Conservation (phyloP, 2,329 filamentous ascomycete species). For the Trichoderma pleuroti region DNA sequence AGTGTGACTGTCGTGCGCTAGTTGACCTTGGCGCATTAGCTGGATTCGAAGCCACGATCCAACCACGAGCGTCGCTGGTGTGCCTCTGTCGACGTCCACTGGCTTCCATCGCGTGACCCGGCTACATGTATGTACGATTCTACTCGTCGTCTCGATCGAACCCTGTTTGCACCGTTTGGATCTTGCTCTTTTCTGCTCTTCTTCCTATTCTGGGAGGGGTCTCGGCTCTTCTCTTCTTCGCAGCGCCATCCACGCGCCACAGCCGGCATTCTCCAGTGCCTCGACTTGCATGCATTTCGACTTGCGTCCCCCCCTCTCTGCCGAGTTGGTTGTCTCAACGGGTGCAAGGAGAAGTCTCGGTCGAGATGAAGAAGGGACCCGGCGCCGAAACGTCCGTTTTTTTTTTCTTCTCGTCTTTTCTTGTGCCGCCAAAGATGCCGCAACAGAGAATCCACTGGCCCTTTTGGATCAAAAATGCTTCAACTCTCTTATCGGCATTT, state of each 20-base stretch:
- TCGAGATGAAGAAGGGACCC: constrained; percentile 5
- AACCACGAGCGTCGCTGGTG: neutral
- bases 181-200: neutral
- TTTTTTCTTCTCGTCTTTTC: neutral
- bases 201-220: neutral
- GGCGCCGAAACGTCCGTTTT: constrained; percentile 10
- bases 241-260: neutral
- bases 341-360: neutral
- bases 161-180: neutral
- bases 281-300: neutral
- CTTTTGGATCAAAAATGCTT: neutral
- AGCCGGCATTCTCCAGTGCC: neutral
- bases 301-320: neutral
- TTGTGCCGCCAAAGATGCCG: neutral
- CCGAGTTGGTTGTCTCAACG: neutral
- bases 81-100: neutral
- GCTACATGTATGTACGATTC: neutral
- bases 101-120: constrained; percentile 9
- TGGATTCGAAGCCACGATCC: constrained; percentile 14
- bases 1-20: constrained; percentile 12
- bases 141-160: neutral
- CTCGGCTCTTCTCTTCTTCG: neutral
- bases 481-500: constrained; percentile 16
- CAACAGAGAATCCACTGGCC: neutral
- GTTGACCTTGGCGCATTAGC: constrained; percentile 10